Percentiles rank a stretch among this genome's conserved stretches.
phyloP scores from a whole-genome alignment of 1,284 basidiomycete species.

The Ustilago xerochloae region DNA sequence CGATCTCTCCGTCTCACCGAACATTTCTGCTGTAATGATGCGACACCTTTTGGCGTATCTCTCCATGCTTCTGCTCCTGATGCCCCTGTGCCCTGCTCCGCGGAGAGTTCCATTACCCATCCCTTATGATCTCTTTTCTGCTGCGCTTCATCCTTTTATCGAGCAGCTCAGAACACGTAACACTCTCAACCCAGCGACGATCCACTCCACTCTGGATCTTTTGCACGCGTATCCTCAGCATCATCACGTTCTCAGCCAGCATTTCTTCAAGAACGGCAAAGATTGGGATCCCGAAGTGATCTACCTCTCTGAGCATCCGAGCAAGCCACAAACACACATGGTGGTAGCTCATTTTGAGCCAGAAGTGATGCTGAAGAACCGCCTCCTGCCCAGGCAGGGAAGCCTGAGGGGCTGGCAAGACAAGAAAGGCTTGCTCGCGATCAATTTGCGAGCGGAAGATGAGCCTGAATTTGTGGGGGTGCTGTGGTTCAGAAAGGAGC shows the following conservation, averaged over 20 bases:
- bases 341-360: slow-evolving; percentile 3
- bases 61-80: too few species aligned
- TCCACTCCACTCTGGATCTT: background rate
- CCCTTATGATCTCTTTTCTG: background rate
- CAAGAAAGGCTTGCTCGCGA: slow-evolving; percentile 3
- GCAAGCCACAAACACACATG: background rate
- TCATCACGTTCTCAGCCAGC: background rate
- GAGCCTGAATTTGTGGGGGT: slow-evolving; percentile 12
- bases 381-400: background rate
- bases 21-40: too few species aligned
- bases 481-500: background rate
- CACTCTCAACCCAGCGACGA: background rate
- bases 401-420: too few species aligned
- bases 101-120: too few species aligned
- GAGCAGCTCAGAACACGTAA: background rate
- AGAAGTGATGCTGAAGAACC: background rate
- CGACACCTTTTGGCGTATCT: too few species aligned
- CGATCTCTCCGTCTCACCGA: too few species aligned
- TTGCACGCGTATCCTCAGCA: background rate
- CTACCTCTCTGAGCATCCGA: background rate
- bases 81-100: too few species aligned
- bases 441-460: slow-evolving; percentile 2
- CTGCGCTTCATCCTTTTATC: background rate
- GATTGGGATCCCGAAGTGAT: slow-evolving; percentile 1
- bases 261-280: background rate